Evolutionary conservation across 768 basidiomycete species (phyloP).

Genomic region (Boletus subcaerulescens): DNA sequence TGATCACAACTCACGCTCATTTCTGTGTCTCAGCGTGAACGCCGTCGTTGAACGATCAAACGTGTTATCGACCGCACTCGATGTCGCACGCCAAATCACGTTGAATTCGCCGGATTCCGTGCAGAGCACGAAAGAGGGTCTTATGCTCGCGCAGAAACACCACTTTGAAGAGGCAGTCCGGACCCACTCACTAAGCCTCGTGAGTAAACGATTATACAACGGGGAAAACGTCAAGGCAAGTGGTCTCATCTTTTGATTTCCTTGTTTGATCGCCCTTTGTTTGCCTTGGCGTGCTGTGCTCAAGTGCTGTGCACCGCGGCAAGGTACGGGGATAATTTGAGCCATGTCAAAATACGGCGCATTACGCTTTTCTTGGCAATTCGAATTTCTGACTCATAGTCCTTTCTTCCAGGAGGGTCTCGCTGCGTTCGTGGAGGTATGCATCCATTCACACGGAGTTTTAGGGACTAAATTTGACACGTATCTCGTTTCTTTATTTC

Average conservation of each 20-base stretch:
- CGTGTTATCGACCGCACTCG: constrained; percentile 60
- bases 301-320: not conserved
- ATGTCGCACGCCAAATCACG: constrained; percentile 55
- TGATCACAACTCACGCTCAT: constrained; percentile 14
- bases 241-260: not conserved
- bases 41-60: constrained; percentile 51
- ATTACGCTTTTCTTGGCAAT: not conserved
- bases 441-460: constrained; percentile 5
- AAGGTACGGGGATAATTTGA: constrained; percentile 1
- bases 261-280: not conserved
- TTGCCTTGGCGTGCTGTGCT: not conserved
- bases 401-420: constrained; percentile 57
- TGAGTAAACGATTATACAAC: constrained; percentile 52
- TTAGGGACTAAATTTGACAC: not conserved
- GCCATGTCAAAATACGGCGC: not conserved
- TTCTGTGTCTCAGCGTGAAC: constrained; percentile 55
- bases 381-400: constrained; percentile 14
- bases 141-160: constrained; percentile 54
- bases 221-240: constrained; percentile 71
- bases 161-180: constrained; percentile 50
- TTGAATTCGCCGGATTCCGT: constrained; percentile 78
- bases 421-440: constrained; percentile 53
- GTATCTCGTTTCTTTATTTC: not conserved
- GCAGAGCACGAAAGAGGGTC: constrained; percentile 68
- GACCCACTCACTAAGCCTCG: constrained; percentile 43